Base-by-base conservation (phyloP, 2,329 filamentous ascomycete genomes). In the Diaporthe destruens region DNA sequence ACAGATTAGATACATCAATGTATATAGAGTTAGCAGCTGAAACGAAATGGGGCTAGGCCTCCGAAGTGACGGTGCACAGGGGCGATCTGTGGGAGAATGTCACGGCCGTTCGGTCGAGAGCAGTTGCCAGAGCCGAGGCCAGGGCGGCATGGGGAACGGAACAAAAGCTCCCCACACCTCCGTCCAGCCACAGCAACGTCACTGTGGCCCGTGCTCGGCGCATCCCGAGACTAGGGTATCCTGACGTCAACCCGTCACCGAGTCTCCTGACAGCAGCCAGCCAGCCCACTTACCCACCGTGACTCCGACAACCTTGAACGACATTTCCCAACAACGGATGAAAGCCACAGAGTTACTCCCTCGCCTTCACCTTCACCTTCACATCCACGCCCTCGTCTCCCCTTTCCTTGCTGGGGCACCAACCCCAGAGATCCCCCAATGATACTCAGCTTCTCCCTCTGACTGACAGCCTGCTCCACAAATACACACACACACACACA, bases 151-250 rank as follows among this genome's bases (percentile, higher is more conserved):
- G 32, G 18, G 61, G 47, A 6, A 14, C 61, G 61, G 61, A 66
- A 66, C 61, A 66, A 66, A 66, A 39, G 61, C 61, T 66, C 61
- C 61, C 44, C 61, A 29, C 61, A 51, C 61, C 18, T 61, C 39
- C 25, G 8, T 23, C 57, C 9, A 59, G 9, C 29, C 61, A 39
- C 44, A n/a, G 16, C 29, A 32, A 66, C 61, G 61, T 66, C 61
- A 66, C 47, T 16, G 18, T 53, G 61, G 47, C n/a, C 47, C 61
- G 44, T 66, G 47, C 61, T 66, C 47, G 61, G 61, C 8, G n/a
- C 32, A 23, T 39, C 47, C 61, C 61, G 61, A 66, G 14, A 14
- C 61, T 66, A 47, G 32, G 61, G 61, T 53, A 51, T 11, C 61
- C 29, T 66, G 61, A 66, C 61, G 61, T 66, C 61, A 47, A 18